Conservation (phyloP, 441 rosid species). For the Pelargonium cotyledonis region DNA sequence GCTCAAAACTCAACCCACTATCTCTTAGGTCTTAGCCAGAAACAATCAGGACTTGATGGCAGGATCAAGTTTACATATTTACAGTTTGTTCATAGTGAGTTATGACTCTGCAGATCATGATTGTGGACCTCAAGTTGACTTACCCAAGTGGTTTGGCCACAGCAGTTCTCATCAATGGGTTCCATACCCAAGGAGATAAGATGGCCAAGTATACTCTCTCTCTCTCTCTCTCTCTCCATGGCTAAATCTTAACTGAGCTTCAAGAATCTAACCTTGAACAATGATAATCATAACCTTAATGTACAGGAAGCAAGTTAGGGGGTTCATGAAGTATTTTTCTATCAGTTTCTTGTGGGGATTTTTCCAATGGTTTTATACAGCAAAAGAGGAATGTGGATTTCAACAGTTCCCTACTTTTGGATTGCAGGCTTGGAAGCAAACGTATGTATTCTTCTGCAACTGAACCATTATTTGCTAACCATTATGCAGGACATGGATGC, state of each 20-base stretch:
- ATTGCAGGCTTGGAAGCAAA: slow-evolving; percentile 61
- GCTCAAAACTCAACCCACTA: too few relatives aligned
- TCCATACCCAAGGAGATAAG: slow-evolving; percentile 79
- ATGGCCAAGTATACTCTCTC: slow-evolving; percentile 51
- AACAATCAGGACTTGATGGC: too few relatives aligned
- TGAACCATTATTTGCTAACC: too few relatives aligned
- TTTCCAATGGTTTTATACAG: slow-evolving; percentile 89
- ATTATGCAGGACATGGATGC: too few relatives aligned
- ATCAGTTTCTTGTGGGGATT: slow-evolving; percentile 84
- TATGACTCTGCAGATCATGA: slow-evolving; percentile 54
- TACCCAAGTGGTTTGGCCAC: slow-evolving; percentile 98
- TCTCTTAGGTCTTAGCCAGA: too few relatives aligned
- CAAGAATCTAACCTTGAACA: background rate
- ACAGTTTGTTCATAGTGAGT: background rate
- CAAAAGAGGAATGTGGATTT: slow-evolving; percentile 73
- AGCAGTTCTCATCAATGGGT: slow-evolving; percentile 86
- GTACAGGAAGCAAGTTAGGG: slow-evolving; percentile 82
- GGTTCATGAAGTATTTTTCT: slow-evolving; percentile 65
- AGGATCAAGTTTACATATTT: background rate
- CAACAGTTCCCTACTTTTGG: slow-evolving; percentile 83
- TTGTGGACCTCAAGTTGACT: slow-evolving; percentile 65
- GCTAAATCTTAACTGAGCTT: background rate
- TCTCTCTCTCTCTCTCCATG: background rate
- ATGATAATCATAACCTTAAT: background rate
- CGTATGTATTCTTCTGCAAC: slow-evolving; percentile 35